Evolutionary conservation across 164 flowering plant genomes (phyloP).

Genomic region (Paratinospora sagittata): DNA sequence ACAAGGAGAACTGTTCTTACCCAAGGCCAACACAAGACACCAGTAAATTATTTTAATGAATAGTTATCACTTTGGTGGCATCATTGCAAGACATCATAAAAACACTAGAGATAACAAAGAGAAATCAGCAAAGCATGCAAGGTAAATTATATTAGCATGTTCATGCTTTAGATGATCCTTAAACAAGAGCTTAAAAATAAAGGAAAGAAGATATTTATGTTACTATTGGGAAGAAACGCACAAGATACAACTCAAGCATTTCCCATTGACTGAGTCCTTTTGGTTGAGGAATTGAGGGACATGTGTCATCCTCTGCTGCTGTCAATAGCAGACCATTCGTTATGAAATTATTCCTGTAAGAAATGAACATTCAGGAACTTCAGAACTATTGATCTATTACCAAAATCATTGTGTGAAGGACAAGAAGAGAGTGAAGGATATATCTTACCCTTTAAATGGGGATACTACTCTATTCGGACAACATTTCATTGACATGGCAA

Average conservation of each 20-base stretch:
- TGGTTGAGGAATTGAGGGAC: conserved; percentile 27
- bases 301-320: conserved; percentile 43
- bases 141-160: not conserved
- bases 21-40: too few species aligned
- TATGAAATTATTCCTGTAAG: conserved; percentile 40
- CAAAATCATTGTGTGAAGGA: not conserved
- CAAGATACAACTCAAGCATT: conserved; percentile 76
- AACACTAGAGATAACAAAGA: not conserved
- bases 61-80: not conserved
- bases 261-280: conserved; percentile 60
- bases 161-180: not conserved
- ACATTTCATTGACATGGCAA: conserved; percentile 67
- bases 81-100: conserved; percentile 1
- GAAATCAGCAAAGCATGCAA: not conserved
- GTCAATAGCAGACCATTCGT: conserved; percentile 45
- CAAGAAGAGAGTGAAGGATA: not conserved
- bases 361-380: not conserved
- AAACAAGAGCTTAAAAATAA: too few species aligned
- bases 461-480: conserved; percentile 41
- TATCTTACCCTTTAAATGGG: conserved; percentile 37
- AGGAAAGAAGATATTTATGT: not conserved
- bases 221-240: conserved; percentile 30
- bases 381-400: not conserved
- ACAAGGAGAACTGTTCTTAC: too few species aligned
- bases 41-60: too few species aligned